These are phyloP conservation scores for Tolypocladium endophyticum DNA, from an alignment of 2,329 filamentous ascomycete species.

Conservation along the genomic window DNA sequence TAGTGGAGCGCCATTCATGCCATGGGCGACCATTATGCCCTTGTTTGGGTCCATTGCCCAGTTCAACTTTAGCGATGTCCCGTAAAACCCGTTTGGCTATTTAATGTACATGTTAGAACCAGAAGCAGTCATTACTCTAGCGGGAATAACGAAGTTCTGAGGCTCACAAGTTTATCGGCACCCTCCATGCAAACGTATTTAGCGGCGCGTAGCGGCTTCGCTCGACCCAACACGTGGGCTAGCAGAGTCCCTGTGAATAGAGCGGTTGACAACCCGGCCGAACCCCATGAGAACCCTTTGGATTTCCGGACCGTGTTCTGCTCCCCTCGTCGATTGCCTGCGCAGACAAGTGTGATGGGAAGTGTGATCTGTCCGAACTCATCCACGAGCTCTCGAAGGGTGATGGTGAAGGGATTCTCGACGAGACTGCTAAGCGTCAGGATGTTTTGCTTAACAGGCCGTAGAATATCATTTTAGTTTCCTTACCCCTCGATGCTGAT, in stretches of 20 bases:
- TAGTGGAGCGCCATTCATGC: constrained; percentile 72
- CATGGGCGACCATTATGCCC: constrained; percentile 79
- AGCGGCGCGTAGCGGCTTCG: constrained; percentile 58
- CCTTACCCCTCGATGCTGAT: constrained; percentile 58
- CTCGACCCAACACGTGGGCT: constrained; percentile 57
- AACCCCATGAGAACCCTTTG: constrained; percentile 90
- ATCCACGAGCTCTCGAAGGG: constrained; percentile 58
- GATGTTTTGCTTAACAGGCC: no score
- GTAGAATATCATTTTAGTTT: no score
- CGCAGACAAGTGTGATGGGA: constrained; percentile 82
- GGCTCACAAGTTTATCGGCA: constrained; percentile 55
- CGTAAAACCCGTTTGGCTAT: constrained; percentile 73
- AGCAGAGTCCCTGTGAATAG: constrained; percentile 79
- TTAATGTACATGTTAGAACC: no score
- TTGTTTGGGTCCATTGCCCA: constrained; percentile 78
- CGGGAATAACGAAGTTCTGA: no score
- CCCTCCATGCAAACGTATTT: constrained; percentile 87
- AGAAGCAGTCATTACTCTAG: no score
- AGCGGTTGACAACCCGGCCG: constrained; percentile 77
- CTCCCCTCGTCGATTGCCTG: constrained; percentile 85
- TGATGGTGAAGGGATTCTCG: constrained; percentile 62
- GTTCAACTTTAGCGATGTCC: constrained; percentile 77
- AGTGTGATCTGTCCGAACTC: constrained; percentile 75
- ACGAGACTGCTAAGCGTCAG: constrained; percentile 45
- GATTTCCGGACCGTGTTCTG: constrained; percentile 85